Evolutionary conservation across 352 stramenopile species (phyloP), one percentile per base, ranked within the genome.

Genomic region (Pilasporangium apinafurcum): DNA sequence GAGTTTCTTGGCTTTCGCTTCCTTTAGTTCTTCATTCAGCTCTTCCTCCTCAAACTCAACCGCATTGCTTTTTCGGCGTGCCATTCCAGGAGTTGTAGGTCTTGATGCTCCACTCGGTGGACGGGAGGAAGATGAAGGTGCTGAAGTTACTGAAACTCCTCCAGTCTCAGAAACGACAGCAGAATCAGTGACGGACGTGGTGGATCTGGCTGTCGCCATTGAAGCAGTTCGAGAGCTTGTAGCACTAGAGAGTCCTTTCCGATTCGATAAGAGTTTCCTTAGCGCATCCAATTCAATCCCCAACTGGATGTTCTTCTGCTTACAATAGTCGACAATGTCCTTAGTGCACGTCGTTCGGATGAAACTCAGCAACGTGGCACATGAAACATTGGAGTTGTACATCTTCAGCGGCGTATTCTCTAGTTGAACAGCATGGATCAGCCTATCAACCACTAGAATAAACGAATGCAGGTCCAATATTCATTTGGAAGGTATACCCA

Each of bases 381-480:
- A 72, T 33, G 70, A 68, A 22, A 88, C 75, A 48, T 87, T 86
- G 33, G 59, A 71, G 44, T 88, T 88, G 65, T 86, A 87, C 63
- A 87, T 80, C 48, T 84, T 87, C 8, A 53, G 37, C 1, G 73
- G 71, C 20, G 64, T 85, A 29, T 47, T 64, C 32, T 78, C 66
- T 77, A 26, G 32, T 2, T 33, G 14, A 51, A 9, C 14, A 4
- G 42, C n/a, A 25, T n/a, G 8, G 6, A 7, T 27, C 33, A 5
- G 24, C n/a, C 21, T 30, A 44, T n/a, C 14, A 18, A 30, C 21
- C 31, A 25, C 34, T 31, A 32, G 12, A 1, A 46, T 10, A 10
- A 4, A 25, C 16, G 27, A 20, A 50, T 25, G 5, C 1, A 32
- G 21, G 14, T 25, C 18, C 12, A 4, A 38, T 17, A 24, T 10